phyloP scores from a whole-genome alignment of 768 basidiomycete species.

The Pleurotus djamor region DNA sequence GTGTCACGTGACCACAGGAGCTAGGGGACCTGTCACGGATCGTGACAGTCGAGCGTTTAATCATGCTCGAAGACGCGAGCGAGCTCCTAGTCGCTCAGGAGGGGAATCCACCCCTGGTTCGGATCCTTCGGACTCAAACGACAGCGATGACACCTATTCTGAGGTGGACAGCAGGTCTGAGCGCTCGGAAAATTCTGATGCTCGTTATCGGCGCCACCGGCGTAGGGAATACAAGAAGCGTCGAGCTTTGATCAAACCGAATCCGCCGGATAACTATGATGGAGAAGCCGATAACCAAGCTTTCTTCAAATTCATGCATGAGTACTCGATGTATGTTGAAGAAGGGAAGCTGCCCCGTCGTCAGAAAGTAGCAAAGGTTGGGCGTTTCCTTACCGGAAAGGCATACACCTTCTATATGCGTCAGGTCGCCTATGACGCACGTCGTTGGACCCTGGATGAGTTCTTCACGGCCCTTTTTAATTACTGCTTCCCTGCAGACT shows the following conservation, averaged over 20 bases:
- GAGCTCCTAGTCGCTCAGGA: background rate
- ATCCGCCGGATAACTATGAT: background rate
- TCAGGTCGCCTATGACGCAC: no score
- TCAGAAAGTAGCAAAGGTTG: background rate
- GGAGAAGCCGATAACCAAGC: background rate
- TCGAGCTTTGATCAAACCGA: background rate
- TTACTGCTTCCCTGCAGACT: no score
- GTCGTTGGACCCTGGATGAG: no score
- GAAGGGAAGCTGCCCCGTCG: background rate
- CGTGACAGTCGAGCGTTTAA: background rate
- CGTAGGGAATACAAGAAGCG: background rate
- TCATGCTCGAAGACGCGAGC: background rate
- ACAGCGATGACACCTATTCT: no score
- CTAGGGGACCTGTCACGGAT: no score
- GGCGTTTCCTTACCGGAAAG: no score
- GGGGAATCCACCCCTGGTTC: no score
- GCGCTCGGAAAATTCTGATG: background rate
- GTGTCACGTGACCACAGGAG: no score
- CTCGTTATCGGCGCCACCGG: background rate
- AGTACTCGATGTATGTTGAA: background rate
- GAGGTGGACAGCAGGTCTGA: background rate
- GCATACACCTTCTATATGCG: no score
- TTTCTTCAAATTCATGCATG: no score
- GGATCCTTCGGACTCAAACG: background rate
- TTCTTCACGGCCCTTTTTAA: no score